A percentile compares a stretch with the other conserved stretches of the same genome.
Conservation (phyloP, 2,329 filamentous ascomycete genomes). For the Hymenotorrendiella dingleyae region DNA sequence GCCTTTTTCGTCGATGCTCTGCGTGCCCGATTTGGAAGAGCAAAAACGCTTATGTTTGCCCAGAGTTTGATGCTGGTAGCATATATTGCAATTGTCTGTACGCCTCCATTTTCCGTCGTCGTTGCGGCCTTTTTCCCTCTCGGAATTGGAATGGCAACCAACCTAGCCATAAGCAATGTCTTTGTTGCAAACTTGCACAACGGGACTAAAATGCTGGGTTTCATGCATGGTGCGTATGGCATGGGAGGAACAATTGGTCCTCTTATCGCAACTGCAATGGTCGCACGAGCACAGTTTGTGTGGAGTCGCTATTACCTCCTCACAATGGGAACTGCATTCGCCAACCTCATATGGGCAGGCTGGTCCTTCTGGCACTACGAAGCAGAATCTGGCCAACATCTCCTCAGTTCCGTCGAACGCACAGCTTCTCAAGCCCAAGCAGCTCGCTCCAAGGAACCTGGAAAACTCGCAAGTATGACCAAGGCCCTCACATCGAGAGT, state of each 20-base stretch:
- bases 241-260: slow-evolving; percentile 60
- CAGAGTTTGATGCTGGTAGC: slow-evolving; percentile 51
- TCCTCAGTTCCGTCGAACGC: slow-evolving; percentile 38
- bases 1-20: slow-evolving; percentile 63
- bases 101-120: slow-evolving; percentile 65
- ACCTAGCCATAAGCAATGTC: slow-evolving; percentile 52
- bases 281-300: slow-evolving; percentile 47
- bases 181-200: slow-evolving; percentile 51
- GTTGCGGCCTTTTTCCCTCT: slow-evolving; percentile 65
- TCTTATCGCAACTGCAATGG: slow-evolving; percentile 68
- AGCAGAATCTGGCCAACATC: slow-evolving; percentile 43
- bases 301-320: slow-evolving; percentile 74
- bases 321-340: slow-evolving; percentile 49
- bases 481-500: slow-evolving; percentile 42
- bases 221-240: slow-evolving; percentile 63
- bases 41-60: slow-evolving; percentile 54
- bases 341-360: slow-evolving; percentile 51
- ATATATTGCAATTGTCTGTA: slow-evolving; percentile 59
- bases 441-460: slow-evolving; percentile 23
- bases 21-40: slow-evolving; percentile 57
- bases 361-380: slow-evolving; percentile 70
- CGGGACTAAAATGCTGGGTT: slow-evolving; percentile 50
- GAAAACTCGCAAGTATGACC: slow-evolving; percentile 36
- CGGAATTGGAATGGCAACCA: slow-evolving; percentile 51
- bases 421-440: slow-evolving; percentile 30